These are phyloP conservation scores for Beauveria varroae DNA, from an alignment of 2,329 filamentous ascomycete genomes.

Conservation along the genomic window DNA sequence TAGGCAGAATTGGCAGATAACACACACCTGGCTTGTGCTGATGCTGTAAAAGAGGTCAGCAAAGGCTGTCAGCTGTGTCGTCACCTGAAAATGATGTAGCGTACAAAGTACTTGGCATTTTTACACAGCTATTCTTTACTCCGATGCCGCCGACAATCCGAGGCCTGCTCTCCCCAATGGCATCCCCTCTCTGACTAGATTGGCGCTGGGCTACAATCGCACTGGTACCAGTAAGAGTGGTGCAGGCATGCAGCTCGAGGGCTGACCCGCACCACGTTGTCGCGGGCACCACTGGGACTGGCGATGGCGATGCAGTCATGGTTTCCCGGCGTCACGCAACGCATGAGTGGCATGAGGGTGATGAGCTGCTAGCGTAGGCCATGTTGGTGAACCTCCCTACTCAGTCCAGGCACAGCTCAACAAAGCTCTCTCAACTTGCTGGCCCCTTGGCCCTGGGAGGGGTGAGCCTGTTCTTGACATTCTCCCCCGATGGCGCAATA, in stretches of 20 bases:
- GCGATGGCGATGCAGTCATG: background rate
- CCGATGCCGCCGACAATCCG: constrained; percentile 5
- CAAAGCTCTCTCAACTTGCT: background rate
- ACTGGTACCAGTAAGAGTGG: background rate
- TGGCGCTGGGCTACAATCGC: no score
- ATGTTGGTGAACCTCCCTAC: no score
- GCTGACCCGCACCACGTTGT: constrained; percentile 9
- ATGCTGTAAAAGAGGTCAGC: background rate
- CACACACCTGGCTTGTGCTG: background rate
- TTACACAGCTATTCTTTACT: background rate
- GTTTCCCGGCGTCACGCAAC: constrained; percentile 1
- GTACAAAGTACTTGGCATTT: background rate
- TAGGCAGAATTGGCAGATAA: background rate
- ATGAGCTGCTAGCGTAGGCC: no score
- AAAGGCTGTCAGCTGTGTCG: background rate
- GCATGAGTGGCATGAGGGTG: background rate
- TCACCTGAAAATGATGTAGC: background rate
- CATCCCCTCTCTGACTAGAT: background rate
- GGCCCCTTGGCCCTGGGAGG: background rate
- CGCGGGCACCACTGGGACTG: constrained; percentile 8
- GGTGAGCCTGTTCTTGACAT: background rate
- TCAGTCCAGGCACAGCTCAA: background rate
- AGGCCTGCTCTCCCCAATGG: background rate
- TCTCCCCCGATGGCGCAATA: constrained; percentile 10
- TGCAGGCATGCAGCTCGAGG: background rate